Evolutionary conservation across 2,329 filamentous ascomycete species (phyloP).

Genomic region (Stachybotrys elegans): DNA sequence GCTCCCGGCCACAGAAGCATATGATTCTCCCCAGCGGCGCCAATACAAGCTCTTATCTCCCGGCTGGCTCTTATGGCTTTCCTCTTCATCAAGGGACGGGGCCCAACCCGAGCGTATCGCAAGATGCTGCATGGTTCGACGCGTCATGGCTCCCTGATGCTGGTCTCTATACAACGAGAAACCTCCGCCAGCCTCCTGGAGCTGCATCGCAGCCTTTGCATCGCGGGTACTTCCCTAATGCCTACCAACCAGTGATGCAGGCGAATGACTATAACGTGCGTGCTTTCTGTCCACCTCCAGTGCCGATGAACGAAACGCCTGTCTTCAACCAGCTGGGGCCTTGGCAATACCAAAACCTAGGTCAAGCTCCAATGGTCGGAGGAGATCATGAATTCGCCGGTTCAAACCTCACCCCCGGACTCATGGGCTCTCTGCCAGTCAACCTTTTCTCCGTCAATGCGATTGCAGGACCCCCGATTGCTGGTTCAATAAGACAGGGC

Average conservation of each 20-base stretch:
- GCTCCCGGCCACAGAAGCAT: slow-evolving; percentile 77
- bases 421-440: too few species aligned
- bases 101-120: slow-evolving; percentile 7
- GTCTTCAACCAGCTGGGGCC: slow-evolving; percentile 23
- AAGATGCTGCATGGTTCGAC: slow-evolving; percentile 4
- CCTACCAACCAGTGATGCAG: slow-evolving; percentile 26
- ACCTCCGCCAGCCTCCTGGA: too few species aligned
- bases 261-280: slow-evolving; percentile 31
- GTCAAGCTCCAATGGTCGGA: too few species aligned
- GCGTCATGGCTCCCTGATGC: neutral
- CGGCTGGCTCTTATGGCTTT: slow-evolving; percentile 8
- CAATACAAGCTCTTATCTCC: slow-evolving; percentile 13
- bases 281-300: slow-evolving; percentile 31
- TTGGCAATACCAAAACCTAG: too few species aligned
- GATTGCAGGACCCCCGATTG: too few species aligned
- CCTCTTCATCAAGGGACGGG: slow-evolving; percentile 9
- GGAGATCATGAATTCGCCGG: too few species aligned
- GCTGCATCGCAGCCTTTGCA: too few species aligned
- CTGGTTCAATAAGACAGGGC: too few species aligned
- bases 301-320: slow-evolving; percentile 22
- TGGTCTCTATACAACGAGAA: too few species aligned
- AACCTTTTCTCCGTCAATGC: too few species aligned
- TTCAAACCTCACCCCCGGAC: too few species aligned
- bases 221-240: slow-evolving; percentile 15
- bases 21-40: slow-evolving; percentile 62